Evolutionary conservation across 1,139 yeast genomes (phyloP), one percentile per base, ranked within the genome.

Genomic region (Debaryomyces udenii): DNA sequence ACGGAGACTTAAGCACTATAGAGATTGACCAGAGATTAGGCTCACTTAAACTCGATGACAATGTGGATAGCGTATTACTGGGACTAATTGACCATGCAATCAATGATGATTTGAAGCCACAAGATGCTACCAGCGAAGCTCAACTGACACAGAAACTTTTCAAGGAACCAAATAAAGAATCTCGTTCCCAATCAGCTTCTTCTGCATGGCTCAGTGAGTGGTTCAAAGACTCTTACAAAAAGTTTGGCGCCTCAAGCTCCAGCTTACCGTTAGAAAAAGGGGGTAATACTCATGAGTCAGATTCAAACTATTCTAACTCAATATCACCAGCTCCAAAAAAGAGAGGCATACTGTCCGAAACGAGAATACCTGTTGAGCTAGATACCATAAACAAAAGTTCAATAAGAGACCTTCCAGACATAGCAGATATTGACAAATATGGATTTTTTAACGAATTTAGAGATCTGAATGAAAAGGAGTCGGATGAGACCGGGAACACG

Each of bases 341-440:
- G 13, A n/a, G 23, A 18, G 14, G n/a, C 17, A 7, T 20, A 7
- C 9, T 28, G 1, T 28, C 38, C 7, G 31, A 28, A 11, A n/a
- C 45, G 37, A 47, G 54, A 22, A 70, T 63, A 0, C 80, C 81
- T 0, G 68, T 78, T 31, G 83, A 78, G 48, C 61, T 78, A 50
- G 76, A 71, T 24, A 68, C 62, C 35, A 64, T 74, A 17, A 64
- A 59, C 11, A 17, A 69, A 3, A 56, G 3, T 4, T 67, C 28
- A 48, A 51, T 33, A 52, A 55, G 42, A 49, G 52, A 46, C 44
- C 55, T 9, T 13, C 23, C 20, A 9, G 30, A 34, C 4, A 17
- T 38, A 6, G 55, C 60, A 7, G 57, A 61, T 27, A 68, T 79
- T 6, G 83, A 78, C 49, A 62, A 75, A 43, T 78, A 71, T 53